Base-by-base conservation (phyloP, 2,329 filamentous ascomycete species). In the Penicillium sp. region DNA sequence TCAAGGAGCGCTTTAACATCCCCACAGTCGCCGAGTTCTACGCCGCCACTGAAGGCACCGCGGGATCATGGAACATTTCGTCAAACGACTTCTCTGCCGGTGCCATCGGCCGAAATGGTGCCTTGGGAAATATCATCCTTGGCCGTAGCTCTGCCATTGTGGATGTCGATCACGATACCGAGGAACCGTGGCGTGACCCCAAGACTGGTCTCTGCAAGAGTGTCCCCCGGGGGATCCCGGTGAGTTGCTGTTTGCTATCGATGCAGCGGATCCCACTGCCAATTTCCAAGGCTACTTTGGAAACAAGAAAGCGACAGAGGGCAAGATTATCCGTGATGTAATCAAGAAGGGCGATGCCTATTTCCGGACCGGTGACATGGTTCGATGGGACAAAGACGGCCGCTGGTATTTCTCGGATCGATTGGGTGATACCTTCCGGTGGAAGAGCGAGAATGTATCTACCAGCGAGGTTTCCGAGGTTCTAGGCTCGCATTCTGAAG, bases 251-350 rank as follows among this genome's bases (percentile, higher is more conserved):
- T 89, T 86, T 71, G 76, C 76, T n/a, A 77, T 96, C 2, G 88
- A 92, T 28, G 75, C 85, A 0, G 74, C 79, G 0, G 82, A 91
- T 61, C 83, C 88, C 46, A 73, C 78, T 33, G 78, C 79, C 31
- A 83, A 82, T 12, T 96, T 91, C 76, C 88, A 91, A 68, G 91
- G 91, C 2, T 96, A 96, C 74, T 90, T 87, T 72, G 84, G 86
- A 56, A 91, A 95, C 69, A 72, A 80, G 14, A 80, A 82, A 31
- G 90, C 91, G 0, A 90, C 88, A 0, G 76, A 84, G 37, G 80
- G 83, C 61, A 96, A 96, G 74, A 82, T 96, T 44, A 72, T 94
- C 58, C 83, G 87, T 5, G 78, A 88, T 63, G 89, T 94, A 2
- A 84, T 94, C 60, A 77, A 75, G 56, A 87, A 87, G 66, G 90